Evolutionary conservation across 2,329 filamentous ascomycete genomes (phyloP).

Genomic region (Diaporthe citri): DNA sequence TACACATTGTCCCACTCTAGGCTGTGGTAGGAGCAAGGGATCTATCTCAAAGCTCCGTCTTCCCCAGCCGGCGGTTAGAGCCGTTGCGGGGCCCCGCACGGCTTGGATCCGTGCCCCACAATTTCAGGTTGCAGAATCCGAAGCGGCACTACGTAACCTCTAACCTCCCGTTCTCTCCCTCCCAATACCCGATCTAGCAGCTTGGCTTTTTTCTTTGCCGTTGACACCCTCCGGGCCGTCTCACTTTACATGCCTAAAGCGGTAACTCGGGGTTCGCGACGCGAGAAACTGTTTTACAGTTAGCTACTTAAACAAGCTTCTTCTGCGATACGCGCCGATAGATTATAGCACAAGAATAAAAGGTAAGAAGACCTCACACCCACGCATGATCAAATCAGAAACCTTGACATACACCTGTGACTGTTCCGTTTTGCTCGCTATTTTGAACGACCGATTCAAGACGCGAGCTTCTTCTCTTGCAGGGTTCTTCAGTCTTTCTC

Average conservation of each 20-base stretch:
- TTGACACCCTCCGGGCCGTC: neutral
- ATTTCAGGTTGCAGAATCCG: neutral
- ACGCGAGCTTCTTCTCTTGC: neutral
- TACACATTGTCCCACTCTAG: neutral
- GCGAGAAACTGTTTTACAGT: neutral
- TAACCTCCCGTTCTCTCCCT: neutral
- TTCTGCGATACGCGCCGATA: neutral
- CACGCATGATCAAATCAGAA: neutral
- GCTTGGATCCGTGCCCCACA: neutral
- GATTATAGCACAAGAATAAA: neutral
- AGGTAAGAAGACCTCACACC: neutral
- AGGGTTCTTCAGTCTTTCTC: neutral
- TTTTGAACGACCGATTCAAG: neutral
- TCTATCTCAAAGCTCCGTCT: neutral
- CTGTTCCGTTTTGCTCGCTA: neutral
- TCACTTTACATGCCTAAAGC: neutral
- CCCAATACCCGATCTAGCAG: neutral
- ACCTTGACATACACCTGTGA: neutral
- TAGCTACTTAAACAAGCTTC: neutral
- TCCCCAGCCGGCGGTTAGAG: neutral
- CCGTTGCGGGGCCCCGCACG: conserved; percentile 5
- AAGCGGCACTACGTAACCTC: neutral
- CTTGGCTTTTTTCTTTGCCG: neutral
- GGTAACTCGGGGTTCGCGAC: neutral
- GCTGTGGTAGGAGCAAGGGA: neutral